Conservation (phyloP, 208 protist species). For the Naegleria fowleri region DNA sequence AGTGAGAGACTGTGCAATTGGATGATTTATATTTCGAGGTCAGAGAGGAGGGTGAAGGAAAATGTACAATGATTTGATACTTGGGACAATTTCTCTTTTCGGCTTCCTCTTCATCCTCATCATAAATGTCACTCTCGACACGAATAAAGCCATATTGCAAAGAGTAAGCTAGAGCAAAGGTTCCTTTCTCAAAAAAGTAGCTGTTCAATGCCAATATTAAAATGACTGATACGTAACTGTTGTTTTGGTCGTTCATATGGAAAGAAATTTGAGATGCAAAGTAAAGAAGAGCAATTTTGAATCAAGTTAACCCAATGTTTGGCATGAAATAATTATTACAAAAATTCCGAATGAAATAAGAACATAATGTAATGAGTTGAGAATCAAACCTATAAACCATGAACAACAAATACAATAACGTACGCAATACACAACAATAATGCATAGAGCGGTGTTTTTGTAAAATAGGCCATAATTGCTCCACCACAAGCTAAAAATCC, state of each 20-base stretch:
- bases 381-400: neutral
- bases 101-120: neutral
- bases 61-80: neutral
- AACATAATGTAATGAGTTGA: too few relatives aligned
- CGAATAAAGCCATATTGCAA: neutral
- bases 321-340: too few relatives aligned
- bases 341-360: too few relatives aligned
- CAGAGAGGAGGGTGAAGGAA: neutral
- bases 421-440: neutral
- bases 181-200: neutral
- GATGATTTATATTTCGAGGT: neutral
- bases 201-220: neutral
- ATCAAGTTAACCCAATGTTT: too few relatives aligned
- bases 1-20: neutral
- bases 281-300: too few relatives aligned
- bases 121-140: neutral
- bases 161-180: neutral
- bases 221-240: neutral
- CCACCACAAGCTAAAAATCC: constrained; percentile 5
- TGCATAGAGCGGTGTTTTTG: neutral
- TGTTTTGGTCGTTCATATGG: too few relatives aligned
- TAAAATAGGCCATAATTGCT: neutral
- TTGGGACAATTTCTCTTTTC: neutral
- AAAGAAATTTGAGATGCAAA: too few relatives aligned
- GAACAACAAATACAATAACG: neutral